Conservation (phyloP, 768 basidiomycete genomes). For the Tylopilus rubrobrunneus region DNA sequence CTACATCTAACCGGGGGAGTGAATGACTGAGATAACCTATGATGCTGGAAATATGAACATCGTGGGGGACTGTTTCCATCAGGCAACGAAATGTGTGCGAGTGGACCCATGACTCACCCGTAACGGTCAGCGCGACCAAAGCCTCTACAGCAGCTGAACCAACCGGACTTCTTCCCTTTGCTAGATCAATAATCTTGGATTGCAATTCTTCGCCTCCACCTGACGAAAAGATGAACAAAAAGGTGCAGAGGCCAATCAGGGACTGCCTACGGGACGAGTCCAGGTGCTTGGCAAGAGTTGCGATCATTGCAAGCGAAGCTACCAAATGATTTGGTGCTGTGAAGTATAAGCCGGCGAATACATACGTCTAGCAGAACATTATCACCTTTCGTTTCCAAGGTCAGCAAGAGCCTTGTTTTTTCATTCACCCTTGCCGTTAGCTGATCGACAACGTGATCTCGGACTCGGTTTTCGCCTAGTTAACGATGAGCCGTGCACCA, state of each 20-base stretch:
- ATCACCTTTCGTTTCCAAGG: slow-evolving; percentile 5
- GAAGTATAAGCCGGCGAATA: background rate
- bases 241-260: background rate
- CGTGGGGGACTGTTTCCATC: background rate
- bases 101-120: background rate
- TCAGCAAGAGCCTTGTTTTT: background rate
- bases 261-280: background rate
- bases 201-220: background rate
- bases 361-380: background rate
- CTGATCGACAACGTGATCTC: background rate
- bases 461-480: background rate
- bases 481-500: background rate
- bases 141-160: slow-evolving; percentile 6
- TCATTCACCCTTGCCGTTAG: background rate
- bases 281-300: background rate
- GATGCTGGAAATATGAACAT: background rate
- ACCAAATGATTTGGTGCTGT: slow-evolving; percentile 1
- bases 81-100: background rate
- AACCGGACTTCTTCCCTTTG: background rate
- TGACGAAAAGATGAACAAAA: background rate
- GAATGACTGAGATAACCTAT: background rate
- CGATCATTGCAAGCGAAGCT: slow-evolving; percentile 1
- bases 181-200: background rate
- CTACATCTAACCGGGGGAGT: slow-evolving; percentile 6
- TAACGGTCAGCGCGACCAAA: background rate